Percentiles rank a stretch among this genome's conserved stretches.
Evolutionary conservation across 495 filamentous ascomycete genomes (phyloP).

Genomic region (Penicillium manginii): DNA sequence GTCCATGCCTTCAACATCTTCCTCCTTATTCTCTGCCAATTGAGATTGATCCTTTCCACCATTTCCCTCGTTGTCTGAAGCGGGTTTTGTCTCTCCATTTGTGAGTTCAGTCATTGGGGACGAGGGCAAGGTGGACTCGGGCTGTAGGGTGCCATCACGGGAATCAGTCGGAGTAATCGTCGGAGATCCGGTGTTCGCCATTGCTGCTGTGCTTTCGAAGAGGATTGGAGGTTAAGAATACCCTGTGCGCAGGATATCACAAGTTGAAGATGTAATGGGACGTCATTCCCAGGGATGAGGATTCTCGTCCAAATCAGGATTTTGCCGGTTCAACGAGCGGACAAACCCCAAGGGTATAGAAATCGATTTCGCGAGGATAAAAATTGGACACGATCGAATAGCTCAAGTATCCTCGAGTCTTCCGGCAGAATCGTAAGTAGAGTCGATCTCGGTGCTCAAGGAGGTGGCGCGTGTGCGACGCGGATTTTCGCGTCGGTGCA

Average conservation of each 20-base stretch:
- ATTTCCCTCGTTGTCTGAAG: slow-evolving; percentile 12
- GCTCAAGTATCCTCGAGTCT: neutral
- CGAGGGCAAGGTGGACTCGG: slow-evolving; percentile 49
- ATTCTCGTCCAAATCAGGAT: slow-evolving; percentile 2
- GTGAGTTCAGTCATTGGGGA: slow-evolving; percentile 38
- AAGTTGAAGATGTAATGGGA: slow-evolving; percentile 8
- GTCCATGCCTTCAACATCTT: slow-evolving; percentile 43
- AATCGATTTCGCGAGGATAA: neutral
- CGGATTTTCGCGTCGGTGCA: slow-evolving; percentile 35
- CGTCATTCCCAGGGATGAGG: slow-evolving; percentile 27
- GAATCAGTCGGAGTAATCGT: slow-evolving; percentile 36
- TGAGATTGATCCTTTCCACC: neutral
- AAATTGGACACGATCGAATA: neutral
- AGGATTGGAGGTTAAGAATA: neutral
- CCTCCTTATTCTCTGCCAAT: neutral
- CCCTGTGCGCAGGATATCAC: slow-evolving; percentile 3
- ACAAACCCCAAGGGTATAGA: neutral
- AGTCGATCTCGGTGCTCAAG: neutral
- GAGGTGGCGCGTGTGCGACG: slow-evolving; percentile 11
- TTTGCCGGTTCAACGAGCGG: slow-evolving; percentile 13
- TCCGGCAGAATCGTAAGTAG: neutral
- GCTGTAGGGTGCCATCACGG: slow-evolving; percentile 31
- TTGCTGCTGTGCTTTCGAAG: slow-evolving; percentile 6
- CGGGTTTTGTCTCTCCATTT: slow-evolving; percentile 24
- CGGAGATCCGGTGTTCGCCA: slow-evolving; percentile 44